Evolutionary conservation across 306 rosid genomes (phyloP).

Genomic region (Cicer pinnatifidum): DNA sequence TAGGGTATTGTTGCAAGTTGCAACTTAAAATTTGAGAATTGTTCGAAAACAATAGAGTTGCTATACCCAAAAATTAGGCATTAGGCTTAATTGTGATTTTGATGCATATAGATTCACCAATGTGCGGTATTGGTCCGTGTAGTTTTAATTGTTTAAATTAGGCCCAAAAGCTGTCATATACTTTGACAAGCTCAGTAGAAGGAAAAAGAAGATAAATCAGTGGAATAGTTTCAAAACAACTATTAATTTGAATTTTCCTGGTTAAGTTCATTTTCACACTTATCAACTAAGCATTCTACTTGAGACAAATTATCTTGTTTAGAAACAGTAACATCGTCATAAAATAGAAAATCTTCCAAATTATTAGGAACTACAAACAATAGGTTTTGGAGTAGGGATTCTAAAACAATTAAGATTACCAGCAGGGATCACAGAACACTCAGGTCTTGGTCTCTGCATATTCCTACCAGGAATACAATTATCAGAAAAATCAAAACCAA

Average conservation of each 20-base stretch:
- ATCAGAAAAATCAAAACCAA: conserved; percentile 79
- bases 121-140: background rate
- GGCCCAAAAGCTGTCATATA: background rate
- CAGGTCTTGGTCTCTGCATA: conserved; percentile 83
- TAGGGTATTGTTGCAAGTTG: background rate
- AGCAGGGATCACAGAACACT: conserved; percentile 79
- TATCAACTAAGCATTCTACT: conserved; percentile 40
- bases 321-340: conserved; percentile 15
- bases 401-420: conserved; percentile 75
- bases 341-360: background rate
- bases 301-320: conserved; percentile 41
- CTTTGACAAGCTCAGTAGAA: background rate
- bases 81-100: background rate
- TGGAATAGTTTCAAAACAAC: background rate
- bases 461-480: conserved; percentile 84
- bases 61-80: too few species aligned
- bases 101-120: background rate
- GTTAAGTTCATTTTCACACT: conserved; percentile 14
- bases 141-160: background rate
- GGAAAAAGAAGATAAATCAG: background rate
- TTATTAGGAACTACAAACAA: conserved; percentile 55
- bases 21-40: background rate
- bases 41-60: too few species aligned
- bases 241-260: background rate
- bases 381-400: conserved; percentile 70